Conservation (phyloP, 805 yeast genomes). For the Cyberlindnera mrakii region DNA sequence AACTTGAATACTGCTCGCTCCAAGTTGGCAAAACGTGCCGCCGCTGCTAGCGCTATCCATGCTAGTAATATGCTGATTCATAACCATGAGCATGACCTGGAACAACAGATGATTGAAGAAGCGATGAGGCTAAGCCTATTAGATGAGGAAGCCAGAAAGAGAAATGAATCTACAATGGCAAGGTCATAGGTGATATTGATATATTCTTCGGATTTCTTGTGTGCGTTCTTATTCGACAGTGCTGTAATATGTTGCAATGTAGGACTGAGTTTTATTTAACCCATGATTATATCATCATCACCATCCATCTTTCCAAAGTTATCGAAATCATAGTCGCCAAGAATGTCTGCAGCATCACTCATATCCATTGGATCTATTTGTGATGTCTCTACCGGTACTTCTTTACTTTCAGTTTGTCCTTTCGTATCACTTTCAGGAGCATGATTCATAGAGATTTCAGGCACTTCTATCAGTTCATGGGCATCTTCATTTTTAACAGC, state of each 20-base stretch:
- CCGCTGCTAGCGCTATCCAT: constrained; percentile 92
- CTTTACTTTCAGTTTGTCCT: background rate
- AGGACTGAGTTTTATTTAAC: background rate
- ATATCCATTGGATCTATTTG: constrained; percentile 6
- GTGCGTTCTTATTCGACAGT: too few species aligned
- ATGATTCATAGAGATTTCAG: too few species aligned
- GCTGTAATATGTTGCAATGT: too few species aligned
- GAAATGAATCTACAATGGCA: constrained; percentile 22
- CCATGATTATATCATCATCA: constrained; percentile 13
- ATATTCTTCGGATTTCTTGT: too few species aligned
- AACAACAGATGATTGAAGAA: constrained; percentile 78
- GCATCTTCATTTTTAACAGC: background rate
- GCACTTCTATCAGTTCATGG: background rate
- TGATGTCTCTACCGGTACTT: background rate
- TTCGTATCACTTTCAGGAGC: background rate
- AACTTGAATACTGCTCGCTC: constrained; percentile 67
- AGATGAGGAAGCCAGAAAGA: constrained; percentile 56
- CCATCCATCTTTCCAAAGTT: constrained; percentile 14
- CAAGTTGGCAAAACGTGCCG: constrained; percentile 77
- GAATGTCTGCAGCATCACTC: constrained; percentile 6
- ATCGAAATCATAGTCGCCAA: constrained; percentile 16
- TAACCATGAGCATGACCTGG: constrained; percentile 36
- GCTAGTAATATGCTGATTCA: constrained; percentile 69
- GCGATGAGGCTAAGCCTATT: constrained; percentile 70
- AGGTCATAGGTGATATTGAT: too few species aligned